Evolutionary conservation across 441 rosid species (phyloP).

Genomic region (Dalechampia spathulata): DNA sequence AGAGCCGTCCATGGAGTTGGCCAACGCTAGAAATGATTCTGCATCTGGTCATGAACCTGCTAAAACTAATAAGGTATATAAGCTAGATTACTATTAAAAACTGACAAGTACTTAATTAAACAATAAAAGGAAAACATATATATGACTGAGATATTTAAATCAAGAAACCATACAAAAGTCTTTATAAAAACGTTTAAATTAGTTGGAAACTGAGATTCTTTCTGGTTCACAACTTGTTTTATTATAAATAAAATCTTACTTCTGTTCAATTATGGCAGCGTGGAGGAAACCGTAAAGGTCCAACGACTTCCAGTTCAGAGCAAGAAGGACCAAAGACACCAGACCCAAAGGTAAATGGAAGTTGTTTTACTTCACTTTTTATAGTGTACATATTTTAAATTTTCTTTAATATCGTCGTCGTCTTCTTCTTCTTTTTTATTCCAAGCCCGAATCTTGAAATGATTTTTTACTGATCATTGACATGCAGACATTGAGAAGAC

Average conservation of each 20-base stretch:
- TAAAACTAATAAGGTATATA: conserved; percentile 66
- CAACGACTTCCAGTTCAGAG: conserved; percentile 59
- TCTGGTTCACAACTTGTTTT: conserved; percentile 2
- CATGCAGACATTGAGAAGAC: conserved; percentile 80
- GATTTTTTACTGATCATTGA: conserved; percentile 1
- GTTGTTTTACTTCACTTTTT: conserved; percentile 8
- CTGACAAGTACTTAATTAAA: background rate
- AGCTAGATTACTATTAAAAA: background rate
- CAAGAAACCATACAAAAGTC: background rate
- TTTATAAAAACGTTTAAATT: conserved; percentile 7
- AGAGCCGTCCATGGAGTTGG: conserved; percentile 65
- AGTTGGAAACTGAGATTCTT: conserved; percentile 30
- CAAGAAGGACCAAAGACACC: conserved; percentile 88
- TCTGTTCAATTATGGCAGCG: conserved; percentile 40
- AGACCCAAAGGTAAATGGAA: conserved; percentile 62
- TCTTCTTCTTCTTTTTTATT: background rate
- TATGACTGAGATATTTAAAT: background rate
- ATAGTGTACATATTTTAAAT: background rate
- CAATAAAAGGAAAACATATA: background rate
- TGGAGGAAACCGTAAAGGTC: conserved; percentile 74
- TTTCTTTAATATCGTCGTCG: too few relatives aligned
- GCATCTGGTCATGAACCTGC: conserved; percentile 39
- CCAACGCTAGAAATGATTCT: conserved; percentile 38
- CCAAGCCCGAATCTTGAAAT: too few relatives aligned
- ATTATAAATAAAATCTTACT: conserved; percentile 1